A percentile compares a stretch with the other conserved stretches of the same genome.
phyloP scores from a whole-genome alignment of 306 rosid species.

The Purshia tridentata region DNA sequence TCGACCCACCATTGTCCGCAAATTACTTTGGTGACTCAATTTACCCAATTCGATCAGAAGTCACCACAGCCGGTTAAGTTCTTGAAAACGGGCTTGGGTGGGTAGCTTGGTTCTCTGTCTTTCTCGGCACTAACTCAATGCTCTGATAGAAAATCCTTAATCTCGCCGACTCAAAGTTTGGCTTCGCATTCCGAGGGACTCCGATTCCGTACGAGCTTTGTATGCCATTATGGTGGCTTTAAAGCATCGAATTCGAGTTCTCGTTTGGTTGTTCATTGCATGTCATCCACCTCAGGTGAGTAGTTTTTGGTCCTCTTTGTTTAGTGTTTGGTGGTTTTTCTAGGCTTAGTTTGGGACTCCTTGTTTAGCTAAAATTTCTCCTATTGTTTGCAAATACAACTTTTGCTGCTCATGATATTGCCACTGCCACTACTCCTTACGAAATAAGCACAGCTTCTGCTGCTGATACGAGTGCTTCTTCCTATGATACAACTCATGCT shows the following conservation, averaged over 20 bases:
- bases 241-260: conserved; percentile 40
- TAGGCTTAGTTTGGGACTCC: conserved; percentile 10
- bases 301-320: neutral
- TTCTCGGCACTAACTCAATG: conserved; percentile 57
- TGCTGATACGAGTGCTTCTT: no score
- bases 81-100: conserved; percentile 42
- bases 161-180: conserved; percentile 42
- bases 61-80: conserved; percentile 36
- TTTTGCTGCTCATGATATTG: no score
- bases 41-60: neutral
- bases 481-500: no score
- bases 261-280: conserved; percentile 62
- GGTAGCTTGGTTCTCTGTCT: conserved; percentile 68
- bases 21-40: conserved; percentile 52
- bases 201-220: conserved; percentile 39
- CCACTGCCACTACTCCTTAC: no score
- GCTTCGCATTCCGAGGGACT: conserved; percentile 44
- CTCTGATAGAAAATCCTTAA: conserved; percentile 41
- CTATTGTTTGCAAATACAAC: no score
- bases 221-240: conserved; percentile 32
- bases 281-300: conserved; percentile 58
- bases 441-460: no score
- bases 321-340: neutral
- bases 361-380: no score
- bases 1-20: conserved; percentile 37